Percentiles rank a stretch among this genome's conserved stretches.
phyloP scores from a whole-genome alignment of 2,329 filamentous ascomycete genomes.

The Cordyceps fumosorosea region DNA sequence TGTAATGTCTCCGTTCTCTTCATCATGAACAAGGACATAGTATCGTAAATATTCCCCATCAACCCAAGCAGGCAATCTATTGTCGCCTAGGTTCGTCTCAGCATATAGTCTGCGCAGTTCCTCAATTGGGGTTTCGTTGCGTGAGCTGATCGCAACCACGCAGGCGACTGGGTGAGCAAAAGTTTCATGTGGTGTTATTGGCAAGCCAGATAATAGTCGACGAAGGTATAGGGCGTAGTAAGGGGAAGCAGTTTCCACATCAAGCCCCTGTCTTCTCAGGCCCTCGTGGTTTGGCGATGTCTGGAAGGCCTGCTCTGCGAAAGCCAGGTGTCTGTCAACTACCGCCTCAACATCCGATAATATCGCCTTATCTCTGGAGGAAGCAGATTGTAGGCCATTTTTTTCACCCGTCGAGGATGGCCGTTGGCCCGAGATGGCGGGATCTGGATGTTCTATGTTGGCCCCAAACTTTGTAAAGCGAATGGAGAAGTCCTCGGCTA shows the following conservation, averaged over 20 bases:
- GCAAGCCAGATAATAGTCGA: slow-evolving; percentile 71
- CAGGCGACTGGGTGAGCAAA: slow-evolving; percentile 93
- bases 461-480: slow-evolving; percentile 71
- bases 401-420: slow-evolving; percentile 36
- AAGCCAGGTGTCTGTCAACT: slow-evolving; percentile 70
- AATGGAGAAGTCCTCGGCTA: slow-evolving; percentile 84
- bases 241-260: slow-evolving; percentile 55
- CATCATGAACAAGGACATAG: slow-evolving; percentile 93
- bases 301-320: slow-evolving; percentile 58
- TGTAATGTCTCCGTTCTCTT: slow-evolving; percentile 87
- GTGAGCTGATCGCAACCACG: slow-evolving; percentile 90
- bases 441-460: slow-evolving; percentile 45
- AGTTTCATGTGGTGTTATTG: slow-evolving; percentile 79
- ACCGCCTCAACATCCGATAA: slow-evolving; percentile 70
- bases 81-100: slow-evolving; percentile 72
- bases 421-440: slow-evolving; percentile 23
- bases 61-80: slow-evolving; percentile 74
- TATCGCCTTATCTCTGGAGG: slow-evolving; percentile 24
- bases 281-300: slow-evolving; percentile 29
- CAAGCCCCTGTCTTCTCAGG: slow-evolving; percentile 35
- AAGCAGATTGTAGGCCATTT: slow-evolving; percentile 22
- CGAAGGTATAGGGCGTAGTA: slow-evolving; percentile 84
- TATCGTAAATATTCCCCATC: slow-evolving; percentile 90
- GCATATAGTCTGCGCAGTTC: slow-evolving; percentile 77
- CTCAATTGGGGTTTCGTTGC: slow-evolving; percentile 76